Percentiles rank a stretch among this genome's conserved stretches.
These are phyloP conservation scores for Aquilaria malaccensis DNA, from an alignment of 345 rosid genomes.

Conservation along the genomic window DNA sequence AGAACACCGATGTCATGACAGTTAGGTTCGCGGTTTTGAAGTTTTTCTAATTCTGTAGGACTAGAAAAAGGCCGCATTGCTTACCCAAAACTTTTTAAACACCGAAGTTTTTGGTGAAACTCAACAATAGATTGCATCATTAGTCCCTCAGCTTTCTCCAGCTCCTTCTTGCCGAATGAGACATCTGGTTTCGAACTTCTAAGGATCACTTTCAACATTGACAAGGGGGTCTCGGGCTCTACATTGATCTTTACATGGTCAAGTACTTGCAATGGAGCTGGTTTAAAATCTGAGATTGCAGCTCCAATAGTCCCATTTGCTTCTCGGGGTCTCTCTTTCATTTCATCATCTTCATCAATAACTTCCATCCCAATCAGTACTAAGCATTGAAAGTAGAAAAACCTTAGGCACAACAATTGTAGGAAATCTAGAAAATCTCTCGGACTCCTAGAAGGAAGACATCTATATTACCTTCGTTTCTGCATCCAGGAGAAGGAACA, in stretches of 20 bases:
- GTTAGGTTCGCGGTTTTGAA: background rate
- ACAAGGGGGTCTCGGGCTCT: slow-evolving; percentile 35
- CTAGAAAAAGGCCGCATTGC: background rate
- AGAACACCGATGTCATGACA: background rate
- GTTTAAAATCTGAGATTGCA: slow-evolving; percentile 12
- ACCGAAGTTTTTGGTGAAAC: slow-evolving; percentile 55
- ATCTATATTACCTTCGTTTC: slow-evolving; percentile 17
- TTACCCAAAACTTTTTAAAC: slow-evolving; percentile 56
- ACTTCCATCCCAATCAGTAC: slow-evolving; percentile 18
- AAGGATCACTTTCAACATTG: slow-evolving; percentile 29
- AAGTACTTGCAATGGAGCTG: slow-evolving; percentile 32
- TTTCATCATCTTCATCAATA: slow-evolving; percentile 25
- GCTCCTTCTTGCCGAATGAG: slow-evolving; percentile 31
- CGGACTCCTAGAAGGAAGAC: background rate
- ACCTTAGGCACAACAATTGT: background rate
- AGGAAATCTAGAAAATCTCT: background rate
- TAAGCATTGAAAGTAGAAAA: slow-evolving; percentile 5
- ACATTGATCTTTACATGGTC: slow-evolving; percentile 43
- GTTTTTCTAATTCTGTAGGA: background rate
- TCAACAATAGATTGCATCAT: slow-evolving; percentile 40
- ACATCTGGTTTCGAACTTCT: slow-evolving; percentile 17
- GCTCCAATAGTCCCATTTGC: background rate
- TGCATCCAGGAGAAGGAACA: slow-evolving; percentile 18
- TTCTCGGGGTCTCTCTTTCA: background rate
- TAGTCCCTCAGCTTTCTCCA: slow-evolving; percentile 38